Evolutionary conservation across 352 stramenopile species (phyloP).

Genomic region (Phytophthora crassamura): DNA sequence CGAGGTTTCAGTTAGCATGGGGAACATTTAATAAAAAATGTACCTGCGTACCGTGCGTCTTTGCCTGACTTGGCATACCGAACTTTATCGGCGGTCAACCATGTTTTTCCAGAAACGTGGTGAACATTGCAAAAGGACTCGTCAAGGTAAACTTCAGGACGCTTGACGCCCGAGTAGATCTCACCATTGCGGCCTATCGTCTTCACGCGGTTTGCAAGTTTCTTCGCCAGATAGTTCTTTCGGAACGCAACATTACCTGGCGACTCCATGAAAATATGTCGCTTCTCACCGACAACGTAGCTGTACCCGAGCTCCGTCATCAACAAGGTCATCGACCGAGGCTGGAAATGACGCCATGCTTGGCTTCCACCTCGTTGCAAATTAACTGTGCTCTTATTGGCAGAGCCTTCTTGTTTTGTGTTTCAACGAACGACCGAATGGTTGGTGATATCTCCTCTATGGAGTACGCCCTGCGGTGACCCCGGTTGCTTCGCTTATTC

Average conservation of each 20-base stretch:
- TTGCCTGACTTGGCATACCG: conserved; percentile 15
- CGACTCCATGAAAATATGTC: conserved; percentile 24
- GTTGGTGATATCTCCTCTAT: too few species aligned
- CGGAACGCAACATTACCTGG: conserved; percentile 15
- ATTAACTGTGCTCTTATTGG: conserved; percentile 22
- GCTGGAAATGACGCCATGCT: background rate
- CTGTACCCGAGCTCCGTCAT: conserved; percentile 13
- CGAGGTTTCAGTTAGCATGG: too few species aligned
- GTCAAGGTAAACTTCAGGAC: conserved; percentile 26
- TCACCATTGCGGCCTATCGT: background rate
- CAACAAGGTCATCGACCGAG: conserved; percentile 10
- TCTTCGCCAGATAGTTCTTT: conserved; percentile 20
- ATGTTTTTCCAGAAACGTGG: conserved; percentile 29
- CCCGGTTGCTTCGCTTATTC: background rate
- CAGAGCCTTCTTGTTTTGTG: conserved; percentile 13
- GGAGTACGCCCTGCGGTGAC: background rate
- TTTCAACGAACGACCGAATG: conserved; percentile 1
- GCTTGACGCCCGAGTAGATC: background rate
- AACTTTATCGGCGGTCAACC: conserved; percentile 21
- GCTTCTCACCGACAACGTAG: conserved; percentile 23
- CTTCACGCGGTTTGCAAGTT: conserved; percentile 16
- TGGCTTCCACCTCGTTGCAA: background rate
- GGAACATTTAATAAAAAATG: too few species aligned
- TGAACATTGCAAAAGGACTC: conserved; percentile 34
- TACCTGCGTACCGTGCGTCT: conserved; percentile 17